These are phyloP conservation scores for Jamesozyma hellenica DNA, from an alignment of 805 yeast species.

Conservation along the genomic window DNA sequence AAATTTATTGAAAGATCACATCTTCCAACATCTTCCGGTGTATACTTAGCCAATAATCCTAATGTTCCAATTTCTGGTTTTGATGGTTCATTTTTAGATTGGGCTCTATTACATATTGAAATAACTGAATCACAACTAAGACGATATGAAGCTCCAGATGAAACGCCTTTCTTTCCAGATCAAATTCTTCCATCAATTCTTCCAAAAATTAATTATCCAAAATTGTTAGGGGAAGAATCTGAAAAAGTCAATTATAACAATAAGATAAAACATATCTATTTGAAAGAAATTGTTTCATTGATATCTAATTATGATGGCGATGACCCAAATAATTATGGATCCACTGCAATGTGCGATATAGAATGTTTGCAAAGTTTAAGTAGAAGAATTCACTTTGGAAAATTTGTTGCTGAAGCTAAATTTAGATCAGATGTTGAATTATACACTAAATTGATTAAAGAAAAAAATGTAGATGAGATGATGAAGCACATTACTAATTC, in stretches of 20 bases:
- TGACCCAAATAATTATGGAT: constrained; percentile 78
- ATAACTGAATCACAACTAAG: constrained; percentile 68
- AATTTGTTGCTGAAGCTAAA: constrained; percentile 95
- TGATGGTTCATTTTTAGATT: constrained; percentile 77
- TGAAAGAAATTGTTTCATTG: constrained; percentile 63
- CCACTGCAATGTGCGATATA: constrained; percentile 76
- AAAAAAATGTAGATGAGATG: constrained; percentile 60
- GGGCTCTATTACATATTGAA: constrained; percentile 72
- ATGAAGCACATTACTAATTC: constrained; percentile 75
- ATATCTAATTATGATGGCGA: constrained; percentile 60
- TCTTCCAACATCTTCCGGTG: constrained; percentile 63
- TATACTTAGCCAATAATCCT: constrained; percentile 48
- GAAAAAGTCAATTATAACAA: constrained; percentile 67
- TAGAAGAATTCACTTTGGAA: constrained; percentile 91
- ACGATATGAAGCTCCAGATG: constrained; percentile 91
- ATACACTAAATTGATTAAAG: constrained; percentile 55
- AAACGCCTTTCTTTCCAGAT: constrained; percentile 76
- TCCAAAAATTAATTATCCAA: constrained; percentile 73
- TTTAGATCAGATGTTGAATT: constrained; percentile 55
- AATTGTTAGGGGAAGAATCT: constrained; percentile 62
- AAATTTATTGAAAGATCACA: constrained; percentile 89
- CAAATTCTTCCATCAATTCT: constrained; percentile 55
- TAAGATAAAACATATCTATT: constrained; percentile 58
- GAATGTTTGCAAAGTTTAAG: constrained; percentile 81
- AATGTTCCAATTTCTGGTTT: constrained; percentile 50